Evolutionary conservation across 352 stramenopile genomes (phyloP), one percentile per base, ranked within the genome.

Genomic region (Phytophthora colocasiae): DNA sequence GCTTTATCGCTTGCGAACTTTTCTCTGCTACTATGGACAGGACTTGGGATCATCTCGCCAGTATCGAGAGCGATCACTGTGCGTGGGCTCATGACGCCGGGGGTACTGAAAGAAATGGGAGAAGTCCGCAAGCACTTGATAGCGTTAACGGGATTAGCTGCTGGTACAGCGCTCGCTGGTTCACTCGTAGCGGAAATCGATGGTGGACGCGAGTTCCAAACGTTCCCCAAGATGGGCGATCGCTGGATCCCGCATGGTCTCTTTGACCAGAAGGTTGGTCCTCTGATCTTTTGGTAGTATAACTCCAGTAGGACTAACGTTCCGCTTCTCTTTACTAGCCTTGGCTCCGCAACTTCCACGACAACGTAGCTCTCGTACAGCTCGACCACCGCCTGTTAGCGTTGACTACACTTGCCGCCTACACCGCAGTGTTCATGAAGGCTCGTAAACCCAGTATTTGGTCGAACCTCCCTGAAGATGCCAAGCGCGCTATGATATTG

Each of bases 341-440:
- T 0, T 69, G 51, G 64, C 87, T 89, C 65, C 82, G 89, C 58
- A 99, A 99, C 62, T 87, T 98, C 31, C 95, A 98, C 63, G 96
- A 99, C 59, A 99, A 99, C 66, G 97, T 96, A 22, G 97, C 96
- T 9, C 96, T 93, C 3, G 97, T 99, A 45, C 97, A 99, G 73
- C 92, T 98, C 38, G 95, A 99, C 72, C 97, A 99, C 72, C 88
- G 97, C 34, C 45, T 98, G 4, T 75, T 99, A 24, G 97, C 97
- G 6, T 78, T 97, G 15, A 70, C 71, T 6, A 98, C 96, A 9
- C 65, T 96, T 11, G 78, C 63, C 4, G 77, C 75, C 14, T 92
- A 91, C 59, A 61, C 66, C 17, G 57, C 71, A 4, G 64, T 90
- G 47, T 87, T 78, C 55, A 36, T 79, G 34, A 84, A 89, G 58